phyloP scores from a whole-genome alignment of 345 rosid species.

The Syzygium aqueum region DNA sequence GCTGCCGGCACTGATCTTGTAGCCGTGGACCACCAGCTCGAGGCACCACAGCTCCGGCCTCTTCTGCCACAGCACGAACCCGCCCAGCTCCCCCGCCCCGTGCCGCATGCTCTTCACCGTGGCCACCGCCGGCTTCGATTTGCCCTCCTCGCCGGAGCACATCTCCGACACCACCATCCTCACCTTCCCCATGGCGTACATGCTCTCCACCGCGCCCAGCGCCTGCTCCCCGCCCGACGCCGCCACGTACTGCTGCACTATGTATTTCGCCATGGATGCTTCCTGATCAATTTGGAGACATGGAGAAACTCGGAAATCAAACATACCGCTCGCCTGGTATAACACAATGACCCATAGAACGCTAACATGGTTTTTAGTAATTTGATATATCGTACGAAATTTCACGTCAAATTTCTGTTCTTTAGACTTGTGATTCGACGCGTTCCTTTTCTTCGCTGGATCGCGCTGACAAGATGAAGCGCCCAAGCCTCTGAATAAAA shows the following conservation, averaged over 20 bases:
- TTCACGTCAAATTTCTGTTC: background rate
- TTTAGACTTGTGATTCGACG: background rate
- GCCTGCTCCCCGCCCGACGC: slow-evolving; percentile 85
- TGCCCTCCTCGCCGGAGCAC: slow-evolving; percentile 51
- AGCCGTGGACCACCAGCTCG: slow-evolving; percentile 82
- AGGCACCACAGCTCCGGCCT: slow-evolving; percentile 80
- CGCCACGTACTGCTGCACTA: slow-evolving; percentile 84
- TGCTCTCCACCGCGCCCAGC: slow-evolving; percentile 49
- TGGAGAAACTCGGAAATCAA: background rate
- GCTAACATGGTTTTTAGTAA: background rate
- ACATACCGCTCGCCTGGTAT: background rate
- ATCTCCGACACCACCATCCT: slow-evolving; percentile 81
- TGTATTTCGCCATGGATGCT: slow-evolving; percentile 83
- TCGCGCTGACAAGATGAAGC: background rate
- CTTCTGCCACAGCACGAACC: slow-evolving; percentile 91
- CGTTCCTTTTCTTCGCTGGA: background rate
- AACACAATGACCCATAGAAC: background rate
- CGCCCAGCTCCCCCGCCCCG: slow-evolving; percentile 69
- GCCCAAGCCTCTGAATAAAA: background rate
- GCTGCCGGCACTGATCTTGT: slow-evolving; percentile 90
- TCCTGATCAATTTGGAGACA: slow-evolving; percentile 27
- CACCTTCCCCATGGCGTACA: slow-evolving; percentile 96
- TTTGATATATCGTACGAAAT: background rate
- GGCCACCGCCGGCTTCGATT: slow-evolving; percentile 32
- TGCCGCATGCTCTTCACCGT: slow-evolving; percentile 36